Percentiles rank a stretch among this genome's conserved stretches.
Evolutionary conservation across 192 early-diverging fungal species (phyloP).

Genomic region (Blastocladiella britannica): DNA sequence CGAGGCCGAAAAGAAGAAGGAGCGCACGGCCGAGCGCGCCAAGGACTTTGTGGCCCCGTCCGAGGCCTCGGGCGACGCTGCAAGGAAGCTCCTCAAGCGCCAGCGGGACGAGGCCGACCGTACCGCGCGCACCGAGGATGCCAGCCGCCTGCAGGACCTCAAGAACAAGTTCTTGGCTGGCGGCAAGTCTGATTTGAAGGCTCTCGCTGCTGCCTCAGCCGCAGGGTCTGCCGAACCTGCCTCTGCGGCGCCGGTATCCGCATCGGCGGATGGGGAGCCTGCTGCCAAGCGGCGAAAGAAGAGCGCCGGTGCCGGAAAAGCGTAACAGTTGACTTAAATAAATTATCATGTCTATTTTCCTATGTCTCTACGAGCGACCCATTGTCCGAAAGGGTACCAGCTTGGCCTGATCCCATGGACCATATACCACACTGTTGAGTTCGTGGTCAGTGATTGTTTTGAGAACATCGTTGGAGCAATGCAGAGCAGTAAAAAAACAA

Average conservation of each 20-base stretch:
- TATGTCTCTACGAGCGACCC: no score
- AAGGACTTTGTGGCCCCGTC: constrained; percentile 63
- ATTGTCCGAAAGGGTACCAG: no score
- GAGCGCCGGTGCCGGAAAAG: no score
- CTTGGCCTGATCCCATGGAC: not conserved
- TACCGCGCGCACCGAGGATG: not conserved
- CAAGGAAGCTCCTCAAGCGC: not conserved
- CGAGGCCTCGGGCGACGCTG: constrained; percentile 24
- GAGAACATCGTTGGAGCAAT: not conserved
- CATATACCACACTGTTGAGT: not conserved
- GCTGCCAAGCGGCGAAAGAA: no score
- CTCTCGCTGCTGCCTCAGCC: no score
- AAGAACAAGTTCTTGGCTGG: not conserved
- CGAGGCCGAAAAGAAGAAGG: constrained; percentile 48
- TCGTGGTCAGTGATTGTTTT: not conserved
- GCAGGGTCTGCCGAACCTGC: no score
- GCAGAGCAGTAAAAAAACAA: not conserved
- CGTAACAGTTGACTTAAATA: no score
- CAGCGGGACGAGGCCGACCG: not conserved
- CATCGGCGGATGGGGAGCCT: no score
- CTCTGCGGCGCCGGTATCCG: no score
- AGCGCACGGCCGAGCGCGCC: constrained; percentile 49
- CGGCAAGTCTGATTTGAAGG: not conserved
- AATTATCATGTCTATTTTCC: no score
- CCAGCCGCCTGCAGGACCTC: not conserved